Percentiles rank a stretch among this genome's conserved stretches.
phyloP scores from a whole-genome alignment of 2,329 filamentous ascomycete genomes.

The Colletotrichum gigasporum region DNA sequence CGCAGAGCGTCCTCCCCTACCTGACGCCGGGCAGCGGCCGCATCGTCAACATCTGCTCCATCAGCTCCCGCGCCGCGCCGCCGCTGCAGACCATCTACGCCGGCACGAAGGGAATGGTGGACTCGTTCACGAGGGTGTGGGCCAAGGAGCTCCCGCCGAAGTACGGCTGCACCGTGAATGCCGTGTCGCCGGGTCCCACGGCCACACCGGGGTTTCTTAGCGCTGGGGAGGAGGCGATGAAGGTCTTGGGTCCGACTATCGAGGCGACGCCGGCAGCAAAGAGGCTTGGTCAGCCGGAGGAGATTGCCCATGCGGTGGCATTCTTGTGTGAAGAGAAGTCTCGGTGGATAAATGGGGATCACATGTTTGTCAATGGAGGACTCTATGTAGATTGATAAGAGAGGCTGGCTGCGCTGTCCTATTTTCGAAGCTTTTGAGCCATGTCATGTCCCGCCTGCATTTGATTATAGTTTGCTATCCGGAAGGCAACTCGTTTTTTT shows the following conservation, averaged over 20 bases:
- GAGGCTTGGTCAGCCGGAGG: slow-evolving; percentile 52
- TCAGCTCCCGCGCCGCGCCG: slow-evolving; percentile 45
- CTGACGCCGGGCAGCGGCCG: slow-evolving; percentile 44
- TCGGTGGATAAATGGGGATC: slow-evolving; percentile 56
- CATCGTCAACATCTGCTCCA: slow-evolving; percentile 54
- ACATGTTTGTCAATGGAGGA: slow-evolving; percentile 41
- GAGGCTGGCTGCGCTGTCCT: too few species aligned
- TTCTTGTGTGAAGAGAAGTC: slow-evolving; percentile 54
- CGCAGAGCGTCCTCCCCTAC: slow-evolving; percentile 48
- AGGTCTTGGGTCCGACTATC: slow-evolving; percentile 50
- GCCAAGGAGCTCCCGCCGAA: slow-evolving; percentile 54
- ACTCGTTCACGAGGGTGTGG: slow-evolving; percentile 55
- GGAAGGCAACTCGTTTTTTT: too few species aligned
- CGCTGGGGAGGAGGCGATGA: slow-evolving; percentile 48
- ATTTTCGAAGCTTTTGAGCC: too few species aligned
- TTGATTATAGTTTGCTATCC: too few species aligned
- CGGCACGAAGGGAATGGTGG: slow-evolving; percentile 59
- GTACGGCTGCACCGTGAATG: slow-evolving; percentile 57
- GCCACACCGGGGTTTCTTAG: slow-evolving; percentile 47
- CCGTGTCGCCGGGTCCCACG: slow-evolving; percentile 53
- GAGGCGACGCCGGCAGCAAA: slow-evolving; percentile 52
- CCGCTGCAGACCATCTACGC: slow-evolving; percentile 55
- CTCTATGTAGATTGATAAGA: too few species aligned
- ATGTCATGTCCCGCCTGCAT: too few species aligned
- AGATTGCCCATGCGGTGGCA: slow-evolving; percentile 56